Evolutionary conservation across 768 basidiomycete species (phyloP), one percentile per base, ranked within the genome.

Genomic region (Pisolithus microcarpus): DNA sequence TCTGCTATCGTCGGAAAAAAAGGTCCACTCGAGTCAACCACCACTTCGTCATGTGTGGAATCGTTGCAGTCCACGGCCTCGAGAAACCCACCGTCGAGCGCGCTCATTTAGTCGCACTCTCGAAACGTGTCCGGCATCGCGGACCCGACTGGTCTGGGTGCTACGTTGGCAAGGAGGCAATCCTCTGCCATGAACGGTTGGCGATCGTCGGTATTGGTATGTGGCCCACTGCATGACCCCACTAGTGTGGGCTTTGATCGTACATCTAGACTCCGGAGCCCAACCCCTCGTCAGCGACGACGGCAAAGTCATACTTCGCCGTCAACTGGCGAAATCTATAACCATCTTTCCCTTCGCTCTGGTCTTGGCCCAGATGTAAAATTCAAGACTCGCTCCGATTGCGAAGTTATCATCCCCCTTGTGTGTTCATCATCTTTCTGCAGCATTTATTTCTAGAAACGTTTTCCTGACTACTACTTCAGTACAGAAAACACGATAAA

Each of bases 321-420:
- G 96, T 99, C 64, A 99, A 99, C 69, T n/a, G 96, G 96, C 47
- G 96, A 99, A 71, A 98, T 99, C 61, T 99, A 99, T 78, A 99
- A 98, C 76, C 91, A 98, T 65, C 70, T 89, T 50, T 76, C 84
- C 16, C 81, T 98, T 47, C 81, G 90, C 52, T 78, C 82, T 46
- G 71, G 68, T 23, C 70, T 92, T 49, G 82, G 79, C 36, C 64
- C 80, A 40, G 75, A 72, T 51, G 79, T 83, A 57, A 83, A 81
- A 51, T 95, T 98, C 77, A 96, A 91, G 76, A 98, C 95, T 0
- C 90, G 95, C 63, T 97, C 94, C 0, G 96, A 99, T 62, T 99
- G 96, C 69, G 96, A 99, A 69, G 84, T 96, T 61, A 95, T 99
- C 59, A 79, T 98, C 55, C 88, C 94, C 57, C 70, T 99, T 60